A percentile compares a stretch with the other conserved stretches of the same genome.
Conservation (phyloP, 2,329 filamentous ascomycete species). For the Boeremia exigua region DNA sequence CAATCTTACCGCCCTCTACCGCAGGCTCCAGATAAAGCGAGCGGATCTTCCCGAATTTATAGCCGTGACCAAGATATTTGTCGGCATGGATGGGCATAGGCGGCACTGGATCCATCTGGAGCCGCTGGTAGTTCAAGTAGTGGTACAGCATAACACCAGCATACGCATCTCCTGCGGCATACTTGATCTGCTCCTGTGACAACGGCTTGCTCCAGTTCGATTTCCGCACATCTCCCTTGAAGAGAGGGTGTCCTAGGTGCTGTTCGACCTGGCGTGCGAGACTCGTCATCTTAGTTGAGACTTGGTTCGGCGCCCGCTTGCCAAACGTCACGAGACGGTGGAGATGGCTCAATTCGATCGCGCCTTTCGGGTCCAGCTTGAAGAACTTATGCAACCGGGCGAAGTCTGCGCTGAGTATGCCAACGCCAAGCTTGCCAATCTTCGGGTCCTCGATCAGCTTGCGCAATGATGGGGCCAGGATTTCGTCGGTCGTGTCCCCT, state of each 20-base stretch:
- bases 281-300: constrained; percentile 60
- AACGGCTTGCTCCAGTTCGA: constrained; percentile 76
- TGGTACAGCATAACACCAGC: constrained; percentile 79
- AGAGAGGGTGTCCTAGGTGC: constrained; percentile 74
- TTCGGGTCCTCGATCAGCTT: constrained; percentile 72
- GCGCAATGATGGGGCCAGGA: constrained; percentile 74
- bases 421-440: constrained; percentile 78
- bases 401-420: constrained; percentile 67
- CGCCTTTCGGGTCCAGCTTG: constrained; percentile 66
- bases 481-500: constrained; percentile 54
- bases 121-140: constrained; percentile 67
- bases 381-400: constrained; percentile 73
- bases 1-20: constrained; percentile 25
- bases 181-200: constrained; percentile 70
- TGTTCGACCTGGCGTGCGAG: constrained; percentile 74
- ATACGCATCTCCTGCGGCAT: constrained; percentile 84
- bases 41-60: constrained; percentile 17
- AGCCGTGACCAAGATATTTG: constrained; percentile 35
- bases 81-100: constrained; percentile 35
- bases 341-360: constrained; percentile 83
- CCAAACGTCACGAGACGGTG: constrained; percentile 78
- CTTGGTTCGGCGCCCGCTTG: constrained; percentile 51
- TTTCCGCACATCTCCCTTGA: constrained; percentile 77
- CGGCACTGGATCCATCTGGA: constrained; percentile 54
- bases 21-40: constrained; percentile 30